Evolutionary conservation across 768 basidiomycete species (phyloP).

Genomic region (Xerocomellus intermedius): DNA sequence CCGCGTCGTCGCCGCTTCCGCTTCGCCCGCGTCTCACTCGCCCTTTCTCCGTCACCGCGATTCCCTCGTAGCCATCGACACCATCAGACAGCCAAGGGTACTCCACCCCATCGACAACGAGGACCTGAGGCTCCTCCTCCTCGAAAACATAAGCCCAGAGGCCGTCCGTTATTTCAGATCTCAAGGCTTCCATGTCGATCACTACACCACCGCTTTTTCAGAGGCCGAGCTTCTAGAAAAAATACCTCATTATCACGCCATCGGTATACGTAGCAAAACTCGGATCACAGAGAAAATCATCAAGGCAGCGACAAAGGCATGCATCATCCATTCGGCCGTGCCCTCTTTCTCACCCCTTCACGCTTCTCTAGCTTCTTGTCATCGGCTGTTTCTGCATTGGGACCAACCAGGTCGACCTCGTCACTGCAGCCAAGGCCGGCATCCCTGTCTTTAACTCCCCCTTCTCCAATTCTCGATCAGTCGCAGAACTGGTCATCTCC

Average conservation of each 20-base stretch:
- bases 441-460: conserved; percentile 99
- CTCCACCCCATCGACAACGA: conserved; percentile 84
- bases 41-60: conserved; percentile 40
- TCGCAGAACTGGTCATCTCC: conserved; percentile 94
- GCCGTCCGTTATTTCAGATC: conserved; percentile 77
- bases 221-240: conserved; percentile 90
- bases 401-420: conserved; percentile 94
- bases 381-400: conserved; percentile 99
- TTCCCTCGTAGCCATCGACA: conserved; percentile 32
- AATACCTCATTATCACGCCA: conserved; percentile 83
- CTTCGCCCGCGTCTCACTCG: conserved; percentile 47
- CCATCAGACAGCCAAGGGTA: conserved; percentile 58
- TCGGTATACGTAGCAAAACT: conserved; percentile 97
- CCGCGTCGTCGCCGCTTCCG: conserved; percentile 45
- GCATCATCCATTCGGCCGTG: conserved; percentile 15
- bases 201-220: conserved; percentile 78
- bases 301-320: conserved; percentile 80
- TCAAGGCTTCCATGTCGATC: conserved; percentile 92
- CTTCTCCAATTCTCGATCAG: conserved; percentile 97
- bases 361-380: conserved; percentile 68
- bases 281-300: conserved; percentile 91
- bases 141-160: conserved; percentile 94
- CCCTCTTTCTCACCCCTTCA: background rate
- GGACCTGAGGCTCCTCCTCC: conserved; percentile 74
- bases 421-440: conserved; percentile 78